Base-by-base conservation (phyloP, 805 yeast genomes). In the Diddensiella transvaalensis region DNA sequence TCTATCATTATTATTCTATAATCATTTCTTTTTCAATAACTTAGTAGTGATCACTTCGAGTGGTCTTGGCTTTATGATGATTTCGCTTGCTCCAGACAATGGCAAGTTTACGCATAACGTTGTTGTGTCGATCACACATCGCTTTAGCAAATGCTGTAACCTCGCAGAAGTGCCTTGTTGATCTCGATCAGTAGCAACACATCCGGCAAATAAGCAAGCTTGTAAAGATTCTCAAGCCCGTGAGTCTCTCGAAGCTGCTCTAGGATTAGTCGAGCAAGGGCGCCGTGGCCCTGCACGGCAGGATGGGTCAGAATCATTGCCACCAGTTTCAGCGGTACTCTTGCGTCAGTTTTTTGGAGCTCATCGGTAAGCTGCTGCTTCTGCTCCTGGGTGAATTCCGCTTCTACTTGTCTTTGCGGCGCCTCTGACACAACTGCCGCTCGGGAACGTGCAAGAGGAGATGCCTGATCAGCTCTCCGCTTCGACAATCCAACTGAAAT, bases 201-300 rank as follows among this genome's bases (percentile, higher is more conserved):
- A 8, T 35, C 38, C 8, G 38, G 38, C 8, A 35, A 8, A 35
- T n/a, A 8, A 8, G 38, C 38, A 6, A 35, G 15, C 17, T 35
- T 13, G 38, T n/a, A 35, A 8, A 35, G 38, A 18, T 35, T 35
- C 15, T 35, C 38, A 18, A 35, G 8, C 21, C 38, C 38, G 38
- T 35, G 21, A 8, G 38, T 15, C 8, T n/a, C 21, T 35, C 38
- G 8, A 6, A 35, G 38, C 8, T 17, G 38, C 15, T 35, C 38
- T 6, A 35, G 38, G 15, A 15, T 17, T 8, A 35, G 15, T 35
- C 38, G 18, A 18, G 18, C 8, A 6, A 35, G 8, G 8, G 38
- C 38, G 8, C 21, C 8, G 38, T 35, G 38, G 38, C 38, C 38
- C 38, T 35, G 38, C 38, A 35, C 38, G 6, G 21, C 8, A 8